These are phyloP conservation scores for Coccomyxa sp. DNA, from an alignment of 139 green algal species.

Conservation along the genomic window DNA sequence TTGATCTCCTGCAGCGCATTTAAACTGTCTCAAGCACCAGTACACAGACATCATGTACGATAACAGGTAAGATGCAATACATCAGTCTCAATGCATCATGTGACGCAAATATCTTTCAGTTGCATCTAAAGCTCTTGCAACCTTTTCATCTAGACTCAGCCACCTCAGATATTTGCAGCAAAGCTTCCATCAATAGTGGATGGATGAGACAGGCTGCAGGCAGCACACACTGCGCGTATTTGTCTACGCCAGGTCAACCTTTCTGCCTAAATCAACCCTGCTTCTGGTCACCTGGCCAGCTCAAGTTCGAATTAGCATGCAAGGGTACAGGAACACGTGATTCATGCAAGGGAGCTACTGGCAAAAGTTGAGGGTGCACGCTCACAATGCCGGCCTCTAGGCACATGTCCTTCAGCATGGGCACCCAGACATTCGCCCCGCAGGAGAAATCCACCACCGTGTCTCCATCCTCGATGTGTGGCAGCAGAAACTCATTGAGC, in stretches of 20 bases:
- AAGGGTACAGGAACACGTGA: neutral
- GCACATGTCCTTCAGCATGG: conserved; percentile 31
- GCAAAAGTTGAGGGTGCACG: neutral
- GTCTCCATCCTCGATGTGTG: conserved; percentile 8
- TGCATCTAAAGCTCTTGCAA: neutral
- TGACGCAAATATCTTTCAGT: neutral
- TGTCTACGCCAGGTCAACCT: neutral
- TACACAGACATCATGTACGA: neutral
- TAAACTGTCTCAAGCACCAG: neutral
- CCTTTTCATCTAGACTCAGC: neutral
- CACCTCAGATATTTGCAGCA: too few relatives aligned
- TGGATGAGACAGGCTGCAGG: neutral
- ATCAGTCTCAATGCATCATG: neutral
- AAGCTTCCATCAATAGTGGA: neutral
- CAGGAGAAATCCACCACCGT: conserved; percentile 64
- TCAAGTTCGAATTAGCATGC: too few relatives aligned
- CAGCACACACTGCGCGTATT: neutral
- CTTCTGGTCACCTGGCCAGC: neutral
- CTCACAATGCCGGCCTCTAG: conserved; percentile 4
- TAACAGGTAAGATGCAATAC: neutral
- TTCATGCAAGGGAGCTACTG: neutral
- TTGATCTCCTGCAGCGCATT: conserved; percentile 8
- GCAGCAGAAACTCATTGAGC: conserved; percentile 12
- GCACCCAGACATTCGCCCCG: conserved; percentile 56
- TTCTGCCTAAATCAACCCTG: neutral